Percentiles rank a stretch among this genome's conserved stretches.
Conservation (phyloP, 768 basidiomycete genomes). For the Zangia roseola region DNA sequence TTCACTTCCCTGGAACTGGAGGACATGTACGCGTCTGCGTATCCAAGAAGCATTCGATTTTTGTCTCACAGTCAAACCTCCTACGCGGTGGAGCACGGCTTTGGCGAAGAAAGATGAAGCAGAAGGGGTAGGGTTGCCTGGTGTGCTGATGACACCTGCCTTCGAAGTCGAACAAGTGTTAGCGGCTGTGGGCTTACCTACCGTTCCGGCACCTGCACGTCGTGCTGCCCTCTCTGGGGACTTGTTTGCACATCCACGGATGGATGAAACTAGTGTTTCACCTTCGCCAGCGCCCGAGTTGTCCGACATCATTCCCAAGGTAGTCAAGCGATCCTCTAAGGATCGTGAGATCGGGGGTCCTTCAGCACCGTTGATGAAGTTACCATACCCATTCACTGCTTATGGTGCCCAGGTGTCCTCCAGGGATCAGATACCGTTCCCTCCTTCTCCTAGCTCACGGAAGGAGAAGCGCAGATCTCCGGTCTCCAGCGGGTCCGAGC, state of each 20-base stretch:
- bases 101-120: slow-evolving; percentile 32
- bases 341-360: slow-evolving; percentile 43
- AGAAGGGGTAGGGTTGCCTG: slow-evolving; percentile 22
- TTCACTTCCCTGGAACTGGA: slow-evolving; percentile 78
- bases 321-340: slow-evolving; percentile 44
- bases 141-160: slow-evolving; percentile 32
- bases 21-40: slow-evolving; percentile 63
- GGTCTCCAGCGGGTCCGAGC: slow-evolving; percentile 27
- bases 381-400: slow-evolving; percentile 73
- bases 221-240: slow-evolving; percentile 62
- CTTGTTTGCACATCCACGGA: slow-evolving; percentile 56
- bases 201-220: slow-evolving; percentile 50
- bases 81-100: slow-evolving; percentile 35
- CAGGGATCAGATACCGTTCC: slow-evolving; percentile 71
- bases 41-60: slow-evolving; percentile 82
- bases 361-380: slow-evolving; percentile 43
- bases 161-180: slow-evolving; percentile 56
- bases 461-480: slow-evolving; percentile 37
- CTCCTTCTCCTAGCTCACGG: slow-evolving; percentile 53
- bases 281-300: slow-evolving; percentile 31
- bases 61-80: slow-evolving; percentile 52
- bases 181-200: slow-evolving; percentile 55
- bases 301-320: slow-evolving; percentile 44
- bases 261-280: slow-evolving; percentile 23
- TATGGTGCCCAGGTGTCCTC: slow-evolving; percentile 61